phyloP scores from a whole-genome alignment of 495 filamentous ascomycete genomes.

The Penicillium cataractarum region DNA sequence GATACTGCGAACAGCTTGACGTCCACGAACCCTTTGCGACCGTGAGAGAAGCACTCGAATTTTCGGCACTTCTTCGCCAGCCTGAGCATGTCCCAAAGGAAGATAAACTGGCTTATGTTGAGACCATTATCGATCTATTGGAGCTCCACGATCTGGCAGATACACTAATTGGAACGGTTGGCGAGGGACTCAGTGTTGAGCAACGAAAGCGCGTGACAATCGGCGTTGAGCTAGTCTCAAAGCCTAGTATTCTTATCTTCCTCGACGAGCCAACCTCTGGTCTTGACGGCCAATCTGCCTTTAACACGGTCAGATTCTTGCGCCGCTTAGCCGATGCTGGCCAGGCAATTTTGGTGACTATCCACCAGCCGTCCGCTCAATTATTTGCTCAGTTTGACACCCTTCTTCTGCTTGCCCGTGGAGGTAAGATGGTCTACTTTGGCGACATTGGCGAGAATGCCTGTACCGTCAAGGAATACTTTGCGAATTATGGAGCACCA shows the following conservation, averaged over 20 bases:
- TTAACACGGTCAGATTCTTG: slow-evolving; percentile 62
- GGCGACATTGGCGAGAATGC: slow-evolving; percentile 61
- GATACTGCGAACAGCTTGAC: slow-evolving; percentile 85
- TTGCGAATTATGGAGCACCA: slow-evolving; percentile 69
- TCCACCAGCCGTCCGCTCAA: slow-evolving; percentile 71
- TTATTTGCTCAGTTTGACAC: slow-evolving; percentile 74
- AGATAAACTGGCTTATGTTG: slow-evolving; percentile 82
- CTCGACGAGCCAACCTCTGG: slow-evolving; percentile 76
- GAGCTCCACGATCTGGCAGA: slow-evolving; percentile 57
- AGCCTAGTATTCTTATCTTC: slow-evolving; percentile 67
- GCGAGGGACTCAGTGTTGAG: slow-evolving; percentile 55
- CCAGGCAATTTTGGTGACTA: slow-evolving; percentile 70
- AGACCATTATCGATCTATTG: slow-evolving; percentile 63
- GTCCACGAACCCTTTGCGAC: slow-evolving; percentile 74
- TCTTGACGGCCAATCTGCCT: slow-evolving; percentile 65
- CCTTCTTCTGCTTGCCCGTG: slow-evolving; percentile 64
- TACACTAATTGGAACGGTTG: slow-evolving; percentile 54
- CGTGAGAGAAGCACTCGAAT: slow-evolving; percentile 83
- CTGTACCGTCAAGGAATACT: slow-evolving; percentile 64
- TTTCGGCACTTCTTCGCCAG: slow-evolving; percentile 85
- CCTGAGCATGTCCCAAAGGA: slow-evolving; percentile 61
- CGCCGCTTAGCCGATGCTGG: slow-evolving; percentile 64
- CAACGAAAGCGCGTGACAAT: slow-evolving; percentile 66
- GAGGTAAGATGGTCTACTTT: slow-evolving; percentile 71
- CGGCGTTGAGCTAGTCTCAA: slow-evolving; percentile 66